Base-by-base conservation (phyloP, 495 filamentous ascomycete genomes). In the Hyaloscypha variabilis region DNA sequence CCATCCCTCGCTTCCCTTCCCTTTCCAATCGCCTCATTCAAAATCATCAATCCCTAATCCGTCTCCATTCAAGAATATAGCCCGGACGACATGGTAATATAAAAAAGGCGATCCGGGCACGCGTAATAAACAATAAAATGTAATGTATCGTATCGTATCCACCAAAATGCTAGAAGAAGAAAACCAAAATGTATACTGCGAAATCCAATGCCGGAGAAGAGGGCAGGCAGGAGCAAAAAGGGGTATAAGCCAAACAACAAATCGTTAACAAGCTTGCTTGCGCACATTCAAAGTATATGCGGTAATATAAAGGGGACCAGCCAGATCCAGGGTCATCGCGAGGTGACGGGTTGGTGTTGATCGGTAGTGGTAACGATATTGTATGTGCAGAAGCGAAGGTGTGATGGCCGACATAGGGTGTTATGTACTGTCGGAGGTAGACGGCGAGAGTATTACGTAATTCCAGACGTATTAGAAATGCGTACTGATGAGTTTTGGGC, bases 391-490 rank as follows among this genome's bases (percentile, higher is more conserved):
- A 17, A 46, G 39, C 17, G 39, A 46, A 46, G 39, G 3, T 8
- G 6, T 46, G 17, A 5, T 11, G 39, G 17, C 11, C 17, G 8
- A 11, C 31, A 6, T 34, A 34, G 6, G 13, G n/a, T n/a, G n/a
- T n/a, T n/a, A n/a, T n/a, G n/a, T n/a, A n/a, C n/a, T n/a, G n/a
- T n/a, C n/a, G n/a, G n/a, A n/a, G n/a, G n/a, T n/a, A n/a, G n/a
- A n/a, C n/a, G n/a, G n/a, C n/a, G 17, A 46, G 13, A 36, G 42
- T 6, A 72, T 72, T 72, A 69, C 70, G 70, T 72, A 66, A 42
- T 30, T 72, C 70, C 70, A 69, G 70, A 67, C 70, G 70, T 66
- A 69, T 69, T 69, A 72, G 62, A 72, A 67, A 11, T 31, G 29
- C 57, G 50, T 65, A 59, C 11, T 42, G 8, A 29, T 58, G 31